A percentile compares a stretch with the other conserved stretches of the same genome.
These are phyloP conservation scores for Bothia castanella DNA, from an alignment of 1,284 basidiomycete species.

Conservation along the genomic window DNA sequence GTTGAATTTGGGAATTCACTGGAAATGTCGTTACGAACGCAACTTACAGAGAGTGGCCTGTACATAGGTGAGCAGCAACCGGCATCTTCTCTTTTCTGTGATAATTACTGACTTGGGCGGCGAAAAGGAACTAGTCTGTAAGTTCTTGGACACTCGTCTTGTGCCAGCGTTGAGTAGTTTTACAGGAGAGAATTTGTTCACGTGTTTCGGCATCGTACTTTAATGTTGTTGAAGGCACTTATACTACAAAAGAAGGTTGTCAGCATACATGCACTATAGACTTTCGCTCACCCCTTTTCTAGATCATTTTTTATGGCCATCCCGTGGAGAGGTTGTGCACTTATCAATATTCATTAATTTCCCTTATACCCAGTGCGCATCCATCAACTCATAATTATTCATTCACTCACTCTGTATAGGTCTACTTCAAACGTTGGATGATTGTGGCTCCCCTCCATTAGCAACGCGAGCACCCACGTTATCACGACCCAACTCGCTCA, in stretches of 20 bases:
- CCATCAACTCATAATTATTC: neutral
- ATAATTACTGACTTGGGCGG: constrained; percentile 19
- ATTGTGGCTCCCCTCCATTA: constrained; percentile 87
- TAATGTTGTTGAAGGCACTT: constrained; percentile 93
- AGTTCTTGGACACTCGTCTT: constrained; percentile 27
- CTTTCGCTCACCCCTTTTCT: constrained; percentile 11
- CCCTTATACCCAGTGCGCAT: constrained; percentile 69
- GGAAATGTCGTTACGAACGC: constrained; percentile 61
- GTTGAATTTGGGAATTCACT: constrained; percentile 78
- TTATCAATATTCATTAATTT: constrained; percentile 93
- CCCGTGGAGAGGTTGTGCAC: constrained; percentile 96
- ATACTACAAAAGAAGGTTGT: constrained; percentile 86
- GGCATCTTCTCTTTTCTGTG: neutral
- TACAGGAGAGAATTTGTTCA: constrained; percentile 84
- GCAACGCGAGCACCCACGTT: constrained; percentile 66
- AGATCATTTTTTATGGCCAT: constrained; percentile 97
- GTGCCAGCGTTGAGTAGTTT: constrained; percentile 1
- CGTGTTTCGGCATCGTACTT: constrained; percentile 88
- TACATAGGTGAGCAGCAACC: constrained; percentile 70
- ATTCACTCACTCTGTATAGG: constrained; percentile 38
- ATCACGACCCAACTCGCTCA: constrained; percentile 73
- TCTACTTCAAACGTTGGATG: constrained; percentile 83
- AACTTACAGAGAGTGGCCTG: constrained; percentile 75
- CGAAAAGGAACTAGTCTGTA: constrained; percentile 80
- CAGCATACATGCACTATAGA: neutral